phyloP scores from a whole-genome alignment of 257 asterid species.

The Plantago ovata region DNA sequence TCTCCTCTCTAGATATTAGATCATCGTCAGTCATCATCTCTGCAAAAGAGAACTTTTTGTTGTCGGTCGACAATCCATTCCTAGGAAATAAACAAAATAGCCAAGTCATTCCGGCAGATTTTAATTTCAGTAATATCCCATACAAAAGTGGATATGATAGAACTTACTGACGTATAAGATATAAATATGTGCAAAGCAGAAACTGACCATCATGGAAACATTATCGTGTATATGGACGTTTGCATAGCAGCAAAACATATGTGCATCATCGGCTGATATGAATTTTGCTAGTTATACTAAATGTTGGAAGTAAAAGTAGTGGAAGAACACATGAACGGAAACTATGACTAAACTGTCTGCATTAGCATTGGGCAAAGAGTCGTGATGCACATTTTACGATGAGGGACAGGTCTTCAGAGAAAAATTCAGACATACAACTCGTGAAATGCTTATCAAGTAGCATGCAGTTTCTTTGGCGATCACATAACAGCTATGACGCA shows the following conservation, averaged over 20 bases:
- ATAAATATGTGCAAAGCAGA: conserved; percentile 9
- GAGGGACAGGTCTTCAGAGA: neutral
- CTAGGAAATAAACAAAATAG: conserved; percentile 35
- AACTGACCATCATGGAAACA: neutral
- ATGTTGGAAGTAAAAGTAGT: too few relatives aligned
- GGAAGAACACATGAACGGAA: too few relatives aligned
- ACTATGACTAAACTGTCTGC: too few relatives aligned
- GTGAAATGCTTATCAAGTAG: neutral
- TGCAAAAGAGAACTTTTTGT: conserved; percentile 72
- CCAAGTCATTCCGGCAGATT: conserved; percentile 11
- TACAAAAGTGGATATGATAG: neutral
- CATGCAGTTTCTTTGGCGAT: neutral
- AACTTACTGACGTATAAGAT: neutral
- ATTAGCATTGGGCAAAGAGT: too few relatives aligned
- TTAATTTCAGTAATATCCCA: conserved; percentile 9
- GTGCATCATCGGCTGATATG: too few relatives aligned
- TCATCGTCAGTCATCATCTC: conserved; percentile 99
- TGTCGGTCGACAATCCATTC: conserved; percentile 90
- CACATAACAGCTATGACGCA: conserved; percentile 6
- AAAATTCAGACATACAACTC: conserved; percentile 14
- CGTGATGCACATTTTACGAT: too few relatives aligned
- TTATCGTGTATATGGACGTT: conserved; percentile 10
- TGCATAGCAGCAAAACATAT: neutral
- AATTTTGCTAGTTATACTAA: too few relatives aligned
- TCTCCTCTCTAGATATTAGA: conserved; percentile 90